Percentiles rank a stretch among this genome's conserved stretches.
Evolutionary conservation across 192 early-diverging fungal genomes (phyloP).

Genomic region (Backusella luteola): DNA sequence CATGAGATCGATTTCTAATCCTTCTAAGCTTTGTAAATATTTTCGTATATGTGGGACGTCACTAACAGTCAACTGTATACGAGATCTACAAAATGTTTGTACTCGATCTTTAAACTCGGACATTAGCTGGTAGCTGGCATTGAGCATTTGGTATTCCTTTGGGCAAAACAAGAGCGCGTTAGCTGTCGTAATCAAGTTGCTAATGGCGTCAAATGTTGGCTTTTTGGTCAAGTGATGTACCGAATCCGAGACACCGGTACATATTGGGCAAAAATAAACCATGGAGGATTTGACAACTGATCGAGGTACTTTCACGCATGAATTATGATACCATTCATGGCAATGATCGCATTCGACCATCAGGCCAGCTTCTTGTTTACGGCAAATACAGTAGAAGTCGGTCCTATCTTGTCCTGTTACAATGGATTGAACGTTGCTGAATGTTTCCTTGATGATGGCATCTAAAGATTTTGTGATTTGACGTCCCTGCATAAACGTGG

Average conservation of each 20-base stretch:
- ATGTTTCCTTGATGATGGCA: not conserved
- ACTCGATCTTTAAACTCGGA: conserved; percentile 14
- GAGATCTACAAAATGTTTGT: conserved; percentile 31
- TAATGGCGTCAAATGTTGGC: conserved; percentile 37
- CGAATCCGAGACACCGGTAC: conserved; percentile 19
- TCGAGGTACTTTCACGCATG: conserved; percentile 51
- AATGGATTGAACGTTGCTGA: not conserved
- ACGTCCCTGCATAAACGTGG: conserved; percentile 1
- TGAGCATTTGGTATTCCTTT: conserved; percentile 24
- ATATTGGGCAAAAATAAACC: conserved; percentile 60
- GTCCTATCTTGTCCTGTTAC: not conserved
- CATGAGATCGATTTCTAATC: conserved; percentile 39
- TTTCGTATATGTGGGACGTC: conserved; percentile 36
- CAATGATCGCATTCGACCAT: conserved; percentile 72
- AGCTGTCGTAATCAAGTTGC: conserved; percentile 39
- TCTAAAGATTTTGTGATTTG: conserved; percentile 6
- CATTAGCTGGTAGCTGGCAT: conserved; percentile 11
- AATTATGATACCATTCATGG: conserved; percentile 63
- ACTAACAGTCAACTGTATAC: conserved; percentile 19
- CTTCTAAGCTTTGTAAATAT: conserved; percentile 40
- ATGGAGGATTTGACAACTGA: conserved; percentile 42
- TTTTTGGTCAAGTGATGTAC: conserved; percentile 35
- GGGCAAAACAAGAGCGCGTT: conserved; percentile 44
- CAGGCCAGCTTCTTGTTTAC: conserved; percentile 54
- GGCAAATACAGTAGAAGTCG: conserved; percentile 59